Evolutionary conservation across 495 filamentous ascomycete genomes (phyloP).

Genomic region (Podospora pseudoanserina): DNA sequence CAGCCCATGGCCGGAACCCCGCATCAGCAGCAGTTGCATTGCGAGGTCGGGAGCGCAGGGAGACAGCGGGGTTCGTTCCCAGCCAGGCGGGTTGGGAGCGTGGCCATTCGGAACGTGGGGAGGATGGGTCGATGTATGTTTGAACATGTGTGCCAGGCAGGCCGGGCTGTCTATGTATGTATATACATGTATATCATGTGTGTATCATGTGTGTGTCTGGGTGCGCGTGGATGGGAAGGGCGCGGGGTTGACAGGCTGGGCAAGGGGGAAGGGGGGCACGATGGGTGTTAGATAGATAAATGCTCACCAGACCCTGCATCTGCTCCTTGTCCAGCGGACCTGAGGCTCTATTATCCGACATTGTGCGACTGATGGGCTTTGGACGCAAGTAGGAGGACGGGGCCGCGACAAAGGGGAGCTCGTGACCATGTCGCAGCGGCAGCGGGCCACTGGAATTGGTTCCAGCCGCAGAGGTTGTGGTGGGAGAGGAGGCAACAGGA

Average conservation of each 20-base stretch:
- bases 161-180: not conserved
- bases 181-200: not conserved
- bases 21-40: constrained; percentile 22
- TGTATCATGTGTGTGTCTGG: no score
- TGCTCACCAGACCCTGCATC: constrained; percentile 83
- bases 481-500: constrained; percentile 22
- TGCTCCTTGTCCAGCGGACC: constrained; percentile 85
- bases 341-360: constrained; percentile 57
- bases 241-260: constrained; percentile 4
- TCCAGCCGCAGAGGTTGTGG: constrained; percentile 24
- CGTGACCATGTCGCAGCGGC: constrained; percentile 43
- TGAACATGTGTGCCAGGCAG: not conserved
- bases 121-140: not conserved
- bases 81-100: constrained; percentile 1
- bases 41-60: not conserved
- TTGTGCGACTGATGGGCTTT: constrained; percentile 48
- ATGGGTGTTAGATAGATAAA: constrained; percentile 8
- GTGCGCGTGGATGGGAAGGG: not conserved
- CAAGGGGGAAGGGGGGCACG: not conserved
- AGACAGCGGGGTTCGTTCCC: not conserved
- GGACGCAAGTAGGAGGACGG: constrained; percentile 84
- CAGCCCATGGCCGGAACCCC: constrained; percentile 25
- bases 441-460: constrained; percentile 28
- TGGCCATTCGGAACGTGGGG: not conserved
- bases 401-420: constrained; percentile 60